These are phyloP conservation scores for Monilinia fructigena DNA, from an alignment of 2,329 filamentous ascomycete species.

Conservation along the genomic window DNA sequence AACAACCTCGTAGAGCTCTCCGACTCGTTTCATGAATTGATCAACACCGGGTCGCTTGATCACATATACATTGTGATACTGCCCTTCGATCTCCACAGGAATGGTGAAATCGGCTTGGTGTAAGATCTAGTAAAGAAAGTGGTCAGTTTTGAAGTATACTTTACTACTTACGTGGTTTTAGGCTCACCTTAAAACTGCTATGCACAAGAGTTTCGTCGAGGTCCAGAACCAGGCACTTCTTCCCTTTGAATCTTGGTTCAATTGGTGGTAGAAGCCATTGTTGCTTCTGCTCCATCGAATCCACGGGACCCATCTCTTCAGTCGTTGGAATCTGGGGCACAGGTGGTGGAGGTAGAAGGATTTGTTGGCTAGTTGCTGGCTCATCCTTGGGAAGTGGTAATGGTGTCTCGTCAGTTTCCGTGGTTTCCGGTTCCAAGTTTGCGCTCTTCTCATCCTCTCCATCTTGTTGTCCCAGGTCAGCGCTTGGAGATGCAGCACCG, in stretches of 20 bases:
- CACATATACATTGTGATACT: conserved; percentile 98
- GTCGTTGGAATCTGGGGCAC: conserved; percentile 35
- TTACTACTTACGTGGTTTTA: conserved; percentile 7
- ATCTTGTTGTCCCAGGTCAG: conserved; percentile 29
- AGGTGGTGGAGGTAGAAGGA: conserved; percentile 33
- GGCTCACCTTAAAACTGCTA: conserved; percentile 91
- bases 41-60: conserved; percentile 99
- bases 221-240: conserved; percentile 93
- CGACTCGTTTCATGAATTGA: conserved; percentile 97
- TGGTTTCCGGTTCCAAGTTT: conserved; percentile 31
- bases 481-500: neutral
- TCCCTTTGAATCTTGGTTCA: conserved; percentile 73
- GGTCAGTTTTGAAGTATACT: conserved; percentile 18
- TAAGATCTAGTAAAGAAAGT: conserved; percentile 63
- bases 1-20: conserved; percentile 96
- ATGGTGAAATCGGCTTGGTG: conserved; percentile 99
- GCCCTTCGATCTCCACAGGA: conserved; percentile 96
- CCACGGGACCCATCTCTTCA: conserved; percentile 30
- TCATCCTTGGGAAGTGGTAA: conserved; percentile 32
- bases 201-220: conserved; percentile 96
- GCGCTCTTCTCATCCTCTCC: conserved; percentile 33
- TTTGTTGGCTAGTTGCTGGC: conserved; percentile 25
- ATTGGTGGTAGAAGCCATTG: conserved; percentile 72
- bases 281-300: conserved; percentile 38
- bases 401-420: conserved; percentile 32